Evolutionary conservation across 805 yeast genomes (phyloP), one percentile per base, ranked within the genome.

Genomic region (Jamesozyma jinghongensis): DNA sequence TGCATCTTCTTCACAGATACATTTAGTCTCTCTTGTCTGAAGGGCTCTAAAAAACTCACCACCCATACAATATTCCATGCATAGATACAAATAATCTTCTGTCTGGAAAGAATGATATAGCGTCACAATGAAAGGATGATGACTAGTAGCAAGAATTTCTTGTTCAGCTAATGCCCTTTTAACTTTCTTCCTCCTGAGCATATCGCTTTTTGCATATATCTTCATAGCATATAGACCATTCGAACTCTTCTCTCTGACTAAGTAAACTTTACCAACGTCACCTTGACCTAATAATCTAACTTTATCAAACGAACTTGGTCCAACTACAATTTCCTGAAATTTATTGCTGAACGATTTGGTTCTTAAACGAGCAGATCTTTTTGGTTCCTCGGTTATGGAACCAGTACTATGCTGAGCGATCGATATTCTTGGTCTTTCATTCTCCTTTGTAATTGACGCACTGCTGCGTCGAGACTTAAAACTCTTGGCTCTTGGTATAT

Each of bases 61-160:
- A 25, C 99, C 99, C 87, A 92, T 86, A 57, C 99, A 92, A 56
- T 90, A 92, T 60, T 92, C 99, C 95, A 94, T 90, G 63, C 99
- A 92, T 32, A 92, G 73, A 52, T 87, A 92, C 10, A 92, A 64
- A 56, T 84, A 79, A 52, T 88, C 97, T 44, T 85, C 92, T 3
- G 95, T 82, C 64, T 92, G 98, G 67, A 92, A 92, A 0, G 96
- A 87, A 62, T 92, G 99, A 56, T 92, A 90, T 19, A 92, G 68
- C 0, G 98, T 86, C 25, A 92, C 97, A 50, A 92, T 94, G 56
- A 94, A 92, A 0, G 99, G 99, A 62, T 94, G 97, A 58, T 88
- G 87, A 28, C 90, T 81, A 2, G 97, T 85, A 3, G 97, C 94
- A 43, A 92, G 70, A 48, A 92, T 94, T 61, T 90, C 97, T 60